Evolutionary conservation across 805 yeast genomes (phyloP), one percentile per base, ranked within the genome.

Genomic region (Starmerella bacillaris): DNA sequence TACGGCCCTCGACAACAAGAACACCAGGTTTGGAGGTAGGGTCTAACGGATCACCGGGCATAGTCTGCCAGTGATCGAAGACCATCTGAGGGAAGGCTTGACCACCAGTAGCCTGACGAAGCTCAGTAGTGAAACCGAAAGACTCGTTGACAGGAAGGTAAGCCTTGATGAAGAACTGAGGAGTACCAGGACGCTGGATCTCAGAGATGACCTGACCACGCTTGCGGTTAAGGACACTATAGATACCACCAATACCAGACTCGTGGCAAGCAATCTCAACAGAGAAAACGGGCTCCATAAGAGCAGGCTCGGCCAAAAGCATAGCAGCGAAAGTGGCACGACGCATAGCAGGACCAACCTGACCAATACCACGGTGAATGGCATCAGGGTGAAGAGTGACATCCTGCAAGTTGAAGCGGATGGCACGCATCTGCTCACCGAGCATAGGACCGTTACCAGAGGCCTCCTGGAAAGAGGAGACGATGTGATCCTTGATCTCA

Each of bases 31-130:
- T 72, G 52, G 74, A 51, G 56, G 75, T 51, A 61, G 84, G 75
- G 68, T 86, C 96, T 52, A 78, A 67, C 62, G 92, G 92, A 67
- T 83, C 89, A 66, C 94, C 93, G 53, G 61, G 59, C 72, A 89
- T 69, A 56, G 80, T 65, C 51, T 82, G 70, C 96, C 96, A 86
- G 67, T 86, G 98, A 67, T 89, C 96, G 68, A 86, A 89, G 66
- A 89, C 92, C 92, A 89, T 74, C 72, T 86, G 96, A 70, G 98
- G 98, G 98, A 86, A 86, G 66, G 98, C 98, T 75, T 86, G 98
- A 68, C 98, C 98, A 79, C 94, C 95, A 60, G 98, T 86, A 61
- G 96, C 94, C 72, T 86, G 95, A 75, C 98, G 82, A 62, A 86
- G 78, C 60, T 84, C 94, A 72, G 92, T 89, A 57, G 94, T 78